These are phyloP conservation scores for Blastocystis sp. DNA, from an alignment of 352 stramenopile species.

Conservation along the genomic window DNA sequence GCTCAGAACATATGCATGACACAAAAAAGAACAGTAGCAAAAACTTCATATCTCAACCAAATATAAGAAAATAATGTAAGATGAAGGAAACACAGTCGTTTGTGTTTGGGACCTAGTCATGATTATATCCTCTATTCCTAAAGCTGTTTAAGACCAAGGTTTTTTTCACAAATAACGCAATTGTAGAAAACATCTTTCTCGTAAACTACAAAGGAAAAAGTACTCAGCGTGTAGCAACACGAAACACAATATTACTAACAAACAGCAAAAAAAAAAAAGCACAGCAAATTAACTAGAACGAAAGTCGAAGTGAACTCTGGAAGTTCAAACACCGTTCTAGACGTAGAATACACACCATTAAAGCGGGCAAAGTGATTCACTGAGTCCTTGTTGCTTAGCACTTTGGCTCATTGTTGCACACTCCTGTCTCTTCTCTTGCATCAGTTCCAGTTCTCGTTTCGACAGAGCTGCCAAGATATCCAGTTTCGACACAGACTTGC, in stretches of 20 bases:
- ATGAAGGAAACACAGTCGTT: neutral
- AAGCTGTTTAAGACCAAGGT: neutral
- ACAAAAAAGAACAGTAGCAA: neutral
- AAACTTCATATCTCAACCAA: neutral
- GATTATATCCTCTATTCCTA: neutral
- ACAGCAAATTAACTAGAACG: neutral
- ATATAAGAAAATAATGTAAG: neutral
- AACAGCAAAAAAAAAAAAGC: neutral
- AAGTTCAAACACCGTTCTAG: neutral
- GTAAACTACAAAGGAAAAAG: neutral
- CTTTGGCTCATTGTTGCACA: neutral
- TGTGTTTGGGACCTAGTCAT: neutral
- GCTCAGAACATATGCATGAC: neutral
- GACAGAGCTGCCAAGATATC: constrained; percentile 2
- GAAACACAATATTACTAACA: neutral
- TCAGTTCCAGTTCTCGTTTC: neutral
- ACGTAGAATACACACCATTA: neutral
- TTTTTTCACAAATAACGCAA: neutral
- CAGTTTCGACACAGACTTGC: neutral
- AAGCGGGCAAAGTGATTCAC: neutral
- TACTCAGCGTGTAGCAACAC: neutral
- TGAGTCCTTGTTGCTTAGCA: neutral
- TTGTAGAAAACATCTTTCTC: neutral
- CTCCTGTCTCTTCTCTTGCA: neutral
- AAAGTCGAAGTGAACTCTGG: neutral